Conservation (phyloP, 164 flowering plant genomes). For the Aristolochia contorta region DNA sequence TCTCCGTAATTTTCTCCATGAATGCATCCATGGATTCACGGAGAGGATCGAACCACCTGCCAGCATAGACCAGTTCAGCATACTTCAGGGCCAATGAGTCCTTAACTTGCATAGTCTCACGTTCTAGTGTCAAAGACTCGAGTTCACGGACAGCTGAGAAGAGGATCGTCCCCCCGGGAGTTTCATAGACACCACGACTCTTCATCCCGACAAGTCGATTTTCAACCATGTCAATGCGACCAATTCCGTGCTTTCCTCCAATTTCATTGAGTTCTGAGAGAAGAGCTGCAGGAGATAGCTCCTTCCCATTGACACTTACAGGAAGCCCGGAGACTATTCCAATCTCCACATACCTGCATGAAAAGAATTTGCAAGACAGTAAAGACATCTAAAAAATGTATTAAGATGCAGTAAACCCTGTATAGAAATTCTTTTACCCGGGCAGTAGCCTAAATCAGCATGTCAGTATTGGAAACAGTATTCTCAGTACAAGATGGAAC, state of each 20-base stretch:
- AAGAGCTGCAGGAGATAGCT: conserved; percentile 74
- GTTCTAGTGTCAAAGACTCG: conserved; percentile 82
- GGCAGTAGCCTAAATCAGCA: no score
- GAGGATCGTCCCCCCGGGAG: conserved; percentile 93
- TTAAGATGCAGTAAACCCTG: no score
- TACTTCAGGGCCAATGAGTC: conserved; percentile 76
- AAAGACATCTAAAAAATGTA: no score
- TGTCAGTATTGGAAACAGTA: no score
- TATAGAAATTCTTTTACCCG: no score
- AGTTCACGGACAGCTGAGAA: conserved; percentile 70
- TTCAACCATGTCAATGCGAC: conserved; percentile 90
- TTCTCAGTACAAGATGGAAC: no score
- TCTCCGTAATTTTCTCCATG: conserved; percentile 74
- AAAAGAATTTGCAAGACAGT: no score
- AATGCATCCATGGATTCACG: conserved; percentile 82
- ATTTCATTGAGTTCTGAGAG: conserved; percentile 67
- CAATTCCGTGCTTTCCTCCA: conserved; percentile 86
- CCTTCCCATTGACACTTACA: conserved; percentile 61
- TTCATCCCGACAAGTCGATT: conserved; percentile 96
- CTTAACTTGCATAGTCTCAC: conserved; percentile 76
- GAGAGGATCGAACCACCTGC: conserved; percentile 93
- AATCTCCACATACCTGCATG: conserved; percentile 31
- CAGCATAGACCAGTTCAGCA: conserved; percentile 94
- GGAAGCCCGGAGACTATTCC: conserved; percentile 75
- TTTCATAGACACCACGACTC: conserved; percentile 95